A percentile compares a stretch with the other conserved stretches of the same genome.
These are phyloP conservation scores for Cutaneotrichosporon cyanovorans DNA, from an alignment of 1,284 basidiomycete genomes.

Conservation along the genomic window DNA sequence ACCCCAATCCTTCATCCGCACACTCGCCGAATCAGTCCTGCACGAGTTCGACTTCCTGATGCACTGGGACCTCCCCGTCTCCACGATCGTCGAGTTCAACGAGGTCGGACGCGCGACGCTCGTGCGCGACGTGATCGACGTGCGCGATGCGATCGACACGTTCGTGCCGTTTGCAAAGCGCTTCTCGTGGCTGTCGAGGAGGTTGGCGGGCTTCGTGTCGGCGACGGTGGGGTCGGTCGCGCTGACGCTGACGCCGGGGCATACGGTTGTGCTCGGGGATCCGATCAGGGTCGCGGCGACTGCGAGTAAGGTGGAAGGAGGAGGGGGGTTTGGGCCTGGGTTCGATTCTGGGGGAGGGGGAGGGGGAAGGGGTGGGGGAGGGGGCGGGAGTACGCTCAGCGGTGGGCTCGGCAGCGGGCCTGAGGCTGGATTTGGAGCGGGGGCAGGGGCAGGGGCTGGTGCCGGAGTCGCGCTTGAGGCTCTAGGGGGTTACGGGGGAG, in stretches of 20 bases:
- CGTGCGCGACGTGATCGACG: conserved; percentile 39
- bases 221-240: conserved; percentile 24
- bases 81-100: conserved; percentile 44
- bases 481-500: too few relatives aligned
- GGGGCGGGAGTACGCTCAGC: too few relatives aligned
- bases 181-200: conserved; percentile 28
- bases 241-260: conserved; percentile 15
- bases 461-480: too few relatives aligned
- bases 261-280: conserved; percentile 12
- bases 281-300: neutral
- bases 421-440: neutral
- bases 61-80: conserved; percentile 36
- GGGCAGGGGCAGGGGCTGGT: neutral
- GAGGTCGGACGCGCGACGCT: conserved; percentile 43
- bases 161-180: conserved; percentile 43
- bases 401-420: neutral
- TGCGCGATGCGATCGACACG: conserved; percentile 39
- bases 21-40: conserved; percentile 19
- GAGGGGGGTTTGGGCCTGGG: too few relatives aligned
- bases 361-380: too few relatives aligned
- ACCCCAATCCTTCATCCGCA: conserved; percentile 11
- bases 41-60: conserved; percentile 31
- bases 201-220: conserved; percentile 27
- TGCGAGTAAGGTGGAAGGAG: neutral
- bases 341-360: too few relatives aligned